These are phyloP conservation scores for Suillus americanus DNA, from an alignment of 768 basidiomycete species.

Conservation along the genomic window DNA sequence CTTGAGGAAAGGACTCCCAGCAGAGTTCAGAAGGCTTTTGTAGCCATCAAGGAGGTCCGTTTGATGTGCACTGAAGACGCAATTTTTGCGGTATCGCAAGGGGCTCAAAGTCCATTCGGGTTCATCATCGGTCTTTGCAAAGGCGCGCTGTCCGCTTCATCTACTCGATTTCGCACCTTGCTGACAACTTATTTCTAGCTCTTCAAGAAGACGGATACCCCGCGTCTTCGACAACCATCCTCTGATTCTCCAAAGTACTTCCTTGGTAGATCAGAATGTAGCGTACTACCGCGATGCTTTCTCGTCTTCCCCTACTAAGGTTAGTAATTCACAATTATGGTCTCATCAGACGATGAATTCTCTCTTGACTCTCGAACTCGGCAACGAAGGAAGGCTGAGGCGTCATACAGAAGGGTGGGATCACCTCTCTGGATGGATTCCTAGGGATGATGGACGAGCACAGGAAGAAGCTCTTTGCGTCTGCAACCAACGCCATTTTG, in stretches of 20 bases:
- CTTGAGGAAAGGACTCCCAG: conserved; percentile 36
- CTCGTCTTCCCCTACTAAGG: neutral
- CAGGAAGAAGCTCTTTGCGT: neutral
- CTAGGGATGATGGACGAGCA: neutral
- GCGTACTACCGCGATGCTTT: neutral
- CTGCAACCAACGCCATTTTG: neutral
- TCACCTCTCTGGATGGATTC: too few species aligned
- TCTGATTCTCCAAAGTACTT: neutral
- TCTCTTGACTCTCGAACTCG: neutral
- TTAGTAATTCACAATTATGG: neutral
- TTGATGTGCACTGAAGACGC: too few species aligned
- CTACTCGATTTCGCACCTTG: neutral
- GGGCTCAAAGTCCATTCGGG: conserved; percentile 38
- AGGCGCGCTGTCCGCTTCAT: conserved; percentile 28
- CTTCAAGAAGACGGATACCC: neutral
- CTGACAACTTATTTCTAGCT: neutral
- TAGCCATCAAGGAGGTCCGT: conserved; percentile 28
- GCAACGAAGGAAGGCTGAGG: neutral
- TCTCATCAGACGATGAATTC: neutral
- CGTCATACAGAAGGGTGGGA: neutral
- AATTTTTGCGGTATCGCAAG: conserved; percentile 29
- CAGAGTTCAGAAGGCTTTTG: conserved; percentile 37
- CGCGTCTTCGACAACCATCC: neutral
- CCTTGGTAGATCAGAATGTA: neutral
- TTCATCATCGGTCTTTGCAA: conserved; percentile 43